Percentiles rank a stretch among this genome's conserved stretches.
Evolutionary conservation across 352 stramenopile genomes (phyloP).

Genomic region (Globisporangium parvum): DNA sequence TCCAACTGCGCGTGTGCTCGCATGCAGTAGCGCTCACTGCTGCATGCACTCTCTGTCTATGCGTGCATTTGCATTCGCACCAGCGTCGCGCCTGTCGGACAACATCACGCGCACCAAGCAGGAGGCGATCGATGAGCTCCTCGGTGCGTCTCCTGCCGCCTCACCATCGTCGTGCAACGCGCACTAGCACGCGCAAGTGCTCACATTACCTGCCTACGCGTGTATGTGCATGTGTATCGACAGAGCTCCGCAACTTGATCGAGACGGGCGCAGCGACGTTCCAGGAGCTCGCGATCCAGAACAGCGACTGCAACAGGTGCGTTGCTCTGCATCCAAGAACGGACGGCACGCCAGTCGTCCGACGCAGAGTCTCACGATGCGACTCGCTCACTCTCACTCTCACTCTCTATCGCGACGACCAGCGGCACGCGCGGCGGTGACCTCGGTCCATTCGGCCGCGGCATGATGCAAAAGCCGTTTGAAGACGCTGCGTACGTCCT

Average conservation of each 20-base stretch:
- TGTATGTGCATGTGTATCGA: neutral
- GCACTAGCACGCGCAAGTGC: neutral
- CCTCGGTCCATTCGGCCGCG: constrained; percentile 82
- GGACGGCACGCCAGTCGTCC: too few relatives aligned
- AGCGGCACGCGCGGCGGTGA: constrained; percentile 85
- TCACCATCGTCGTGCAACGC: neutral
- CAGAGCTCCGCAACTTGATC: constrained; percentile 76
- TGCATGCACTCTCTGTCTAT: constrained; percentile 37
- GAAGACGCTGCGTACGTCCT: constrained; percentile 72
- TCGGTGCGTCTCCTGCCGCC: constrained; percentile 30
- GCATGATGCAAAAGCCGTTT: constrained; percentile 92
- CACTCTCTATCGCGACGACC: neutral
- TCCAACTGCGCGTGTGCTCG: too few relatives aligned
- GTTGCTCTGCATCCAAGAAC: neutral
- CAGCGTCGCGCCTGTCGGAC: constrained; percentile 84
- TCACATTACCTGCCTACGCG: neutral
- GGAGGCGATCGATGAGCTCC: constrained; percentile 84
- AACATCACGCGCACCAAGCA: constrained; percentile 90
- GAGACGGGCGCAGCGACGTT: constrained; percentile 74
- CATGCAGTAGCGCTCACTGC: neutral
- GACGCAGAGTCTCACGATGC: neutral
- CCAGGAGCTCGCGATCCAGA: constrained; percentile 73
- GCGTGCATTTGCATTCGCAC: constrained; percentile 1
- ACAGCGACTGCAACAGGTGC: constrained; percentile 75
- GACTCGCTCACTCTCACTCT: too few relatives aligned